Percentiles rank a stretch among this genome's conserved stretches.
Evolutionary conservation across 2,329 filamentous ascomycete genomes (phyloP).

Genomic region (Microascus cirrosus): DNA sequence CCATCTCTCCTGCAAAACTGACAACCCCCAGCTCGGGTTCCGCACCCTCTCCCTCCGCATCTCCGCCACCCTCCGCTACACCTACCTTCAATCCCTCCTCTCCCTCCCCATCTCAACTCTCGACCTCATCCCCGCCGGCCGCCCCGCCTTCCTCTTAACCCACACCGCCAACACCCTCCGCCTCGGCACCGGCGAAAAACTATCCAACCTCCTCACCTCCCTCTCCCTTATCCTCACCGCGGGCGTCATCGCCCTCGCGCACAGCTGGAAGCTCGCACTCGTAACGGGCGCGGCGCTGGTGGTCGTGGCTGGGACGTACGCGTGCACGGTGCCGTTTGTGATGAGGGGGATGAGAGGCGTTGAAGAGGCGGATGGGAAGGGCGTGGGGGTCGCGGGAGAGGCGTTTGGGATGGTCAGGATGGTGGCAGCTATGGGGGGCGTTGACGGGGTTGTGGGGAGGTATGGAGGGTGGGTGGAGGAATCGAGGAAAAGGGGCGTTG

Average conservation of each 20-base stretch:
- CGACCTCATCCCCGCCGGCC: constrained; percentile 35
- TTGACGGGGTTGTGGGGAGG: constrained; percentile 20
- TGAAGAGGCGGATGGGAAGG: constrained; percentile 22
- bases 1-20: neutral
- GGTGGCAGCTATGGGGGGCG: constrained; percentile 29
- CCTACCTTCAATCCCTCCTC: constrained; percentile 37
- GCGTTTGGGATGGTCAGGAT: constrained; percentile 28
- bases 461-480: constrained; percentile 24
- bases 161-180: constrained; percentile 40
- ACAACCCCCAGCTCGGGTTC: constrained; percentile 24
- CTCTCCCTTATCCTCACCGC: constrained; percentile 28
- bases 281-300: constrained; percentile 33
- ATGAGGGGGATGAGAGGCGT: constrained; percentile 19
- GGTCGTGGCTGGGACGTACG: constrained; percentile 22
- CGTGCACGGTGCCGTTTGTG: constrained; percentile 19
- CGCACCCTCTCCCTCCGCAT: constrained; percentile 37
- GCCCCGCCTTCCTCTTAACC: constrained; percentile 40
- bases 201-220: constrained; percentile 29
- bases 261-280: constrained; percentile 39
- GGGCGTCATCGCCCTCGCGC: constrained; percentile 38
- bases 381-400: constrained; percentile 26
- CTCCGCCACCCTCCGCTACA: constrained; percentile 34
- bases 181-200: constrained; percentile 40
- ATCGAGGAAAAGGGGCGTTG: constrained; percentile 17
- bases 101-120: constrained; percentile 34